Evolutionary conservation across 2,329 filamentous ascomycete species (phyloP).

Genomic region (Diaporthe ampelina): DNA sequence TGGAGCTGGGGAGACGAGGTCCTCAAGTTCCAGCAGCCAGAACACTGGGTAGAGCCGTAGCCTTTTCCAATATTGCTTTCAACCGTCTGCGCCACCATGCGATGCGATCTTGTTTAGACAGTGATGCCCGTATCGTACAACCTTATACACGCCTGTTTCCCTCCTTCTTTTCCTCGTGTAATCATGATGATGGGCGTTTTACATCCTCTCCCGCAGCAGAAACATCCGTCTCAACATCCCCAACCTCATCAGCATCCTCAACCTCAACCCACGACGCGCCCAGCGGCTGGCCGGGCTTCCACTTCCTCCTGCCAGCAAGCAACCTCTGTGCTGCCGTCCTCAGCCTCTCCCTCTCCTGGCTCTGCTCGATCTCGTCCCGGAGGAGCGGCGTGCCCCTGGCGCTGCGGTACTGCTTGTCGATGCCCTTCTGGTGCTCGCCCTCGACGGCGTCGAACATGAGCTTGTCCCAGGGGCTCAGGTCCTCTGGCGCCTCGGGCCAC

Average conservation of each 20-base stretch:
- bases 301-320: conserved; percentile 71
- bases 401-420: neutral
- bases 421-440: conserved; percentile 58
- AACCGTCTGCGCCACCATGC: conserved; percentile 14
- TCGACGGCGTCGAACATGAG: conserved; percentile 68
- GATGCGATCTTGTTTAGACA: conserved; percentile 3
- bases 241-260: conserved; percentile 45
- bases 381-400: conserved; percentile 42
- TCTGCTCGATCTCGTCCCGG: conserved; percentile 53
- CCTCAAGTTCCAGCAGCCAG: conserved; percentile 74
- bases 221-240: conserved; percentile 46
- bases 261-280: conserved; percentile 63
- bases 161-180: neutral
- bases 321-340: conserved; percentile 74
- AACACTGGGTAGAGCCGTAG: conserved; percentile 60
- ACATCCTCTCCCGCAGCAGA: conserved; percentile 45
- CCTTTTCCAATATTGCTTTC: conserved; percentile 43
- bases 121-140: conserved; percentile 32
- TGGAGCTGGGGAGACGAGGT: conserved; percentile 84
- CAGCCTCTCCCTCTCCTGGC: conserved; percentile 56
- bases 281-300: conserved; percentile 65
- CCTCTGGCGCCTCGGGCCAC: conserved; percentile 79
- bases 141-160: conserved; percentile 41
- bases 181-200: conserved; percentile 4
- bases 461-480: conserved; percentile 75